Percentiles rank a stretch among this genome's conserved stretches.
phyloP scores from a whole-genome alignment of 192 early-diverging fungal genomes.

The Backusella tuberculispora region DNA sequence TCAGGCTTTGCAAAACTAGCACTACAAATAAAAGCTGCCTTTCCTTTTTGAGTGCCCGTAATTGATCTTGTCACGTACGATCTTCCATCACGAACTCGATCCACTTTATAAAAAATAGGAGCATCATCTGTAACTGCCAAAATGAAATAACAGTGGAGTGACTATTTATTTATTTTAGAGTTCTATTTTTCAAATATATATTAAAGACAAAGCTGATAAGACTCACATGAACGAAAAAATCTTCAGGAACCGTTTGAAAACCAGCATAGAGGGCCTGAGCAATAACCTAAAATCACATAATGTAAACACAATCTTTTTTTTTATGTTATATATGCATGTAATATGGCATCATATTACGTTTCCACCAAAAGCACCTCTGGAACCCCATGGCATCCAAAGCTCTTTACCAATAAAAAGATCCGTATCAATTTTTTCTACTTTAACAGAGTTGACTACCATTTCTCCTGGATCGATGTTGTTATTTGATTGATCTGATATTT shows the following conservation, averaged over 20 bases:
- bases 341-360: neutral
- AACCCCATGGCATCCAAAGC: neutral
- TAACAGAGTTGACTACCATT: neutral
- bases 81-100: neutral
- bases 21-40: neutral
- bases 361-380: neutral
- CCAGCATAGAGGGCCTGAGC: slow-evolving; percentile 1
- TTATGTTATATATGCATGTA: no score
- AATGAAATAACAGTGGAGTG: slow-evolving; percentile 2
- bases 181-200: neutral
- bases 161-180: neutral
- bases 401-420: neutral
- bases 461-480: neutral
- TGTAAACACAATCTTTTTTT: no score
- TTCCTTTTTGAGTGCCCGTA: neutral
- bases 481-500: neutral
- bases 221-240: slow-evolving; percentile 4
- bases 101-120: neutral
- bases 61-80: neutral
- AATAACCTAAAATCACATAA: neutral
- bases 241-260: slow-evolving; percentile 6
- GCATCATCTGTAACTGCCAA: neutral
- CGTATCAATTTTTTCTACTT: neutral
- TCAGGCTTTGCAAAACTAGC: neutral
- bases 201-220: no score